A percentile compares a stretch with the other conserved stretches of the same genome.
Evolutionary conservation across 208 protist species (phyloP).

Genomic region (Acanthamoeba sp.): DNA sequence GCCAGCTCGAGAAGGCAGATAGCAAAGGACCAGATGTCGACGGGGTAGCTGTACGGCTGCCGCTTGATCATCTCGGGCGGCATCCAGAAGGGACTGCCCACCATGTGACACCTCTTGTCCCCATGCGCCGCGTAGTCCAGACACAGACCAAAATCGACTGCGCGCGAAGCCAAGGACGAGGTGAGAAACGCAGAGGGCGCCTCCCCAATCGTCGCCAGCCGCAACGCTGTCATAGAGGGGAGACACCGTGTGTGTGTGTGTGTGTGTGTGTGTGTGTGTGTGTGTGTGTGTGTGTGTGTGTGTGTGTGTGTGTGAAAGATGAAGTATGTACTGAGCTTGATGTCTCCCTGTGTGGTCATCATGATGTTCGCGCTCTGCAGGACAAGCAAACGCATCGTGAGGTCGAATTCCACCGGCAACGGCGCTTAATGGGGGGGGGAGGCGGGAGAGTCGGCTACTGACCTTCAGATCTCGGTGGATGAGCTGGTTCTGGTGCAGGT

Average conservation of each 20-base stretch:
- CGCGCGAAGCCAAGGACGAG: too few relatives aligned
- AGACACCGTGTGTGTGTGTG: too few relatives aligned
- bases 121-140: constrained; percentile 28
- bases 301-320: too few relatives aligned
- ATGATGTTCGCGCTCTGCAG: constrained; percentile 82
- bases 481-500: constrained; percentile 78
- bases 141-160: constrained; percentile 79
- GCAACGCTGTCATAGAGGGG: too few relatives aligned
- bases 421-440: background rate
- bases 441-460: too few relatives aligned
- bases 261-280: too few relatives aligned
- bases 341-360: constrained; percentile 78
- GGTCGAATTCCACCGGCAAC: background rate
- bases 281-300: too few relatives aligned
- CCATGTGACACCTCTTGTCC: constrained; percentile 71
- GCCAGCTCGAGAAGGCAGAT: constrained; percentile 75
- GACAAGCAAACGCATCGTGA: background rate
- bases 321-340: constrained; percentile 78
- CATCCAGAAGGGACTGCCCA: constrained; percentile 79
- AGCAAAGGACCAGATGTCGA: constrained; percentile 75
- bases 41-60: constrained; percentile 46
- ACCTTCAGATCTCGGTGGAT: constrained; percentile 83
- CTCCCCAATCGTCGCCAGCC: too few relatives aligned
- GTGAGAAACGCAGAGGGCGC: too few relatives aligned
- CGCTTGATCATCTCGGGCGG: constrained; percentile 79